Base-by-base conservation (phyloP, 257 asterid genomes). In the Euphrasia confusa region DNA sequence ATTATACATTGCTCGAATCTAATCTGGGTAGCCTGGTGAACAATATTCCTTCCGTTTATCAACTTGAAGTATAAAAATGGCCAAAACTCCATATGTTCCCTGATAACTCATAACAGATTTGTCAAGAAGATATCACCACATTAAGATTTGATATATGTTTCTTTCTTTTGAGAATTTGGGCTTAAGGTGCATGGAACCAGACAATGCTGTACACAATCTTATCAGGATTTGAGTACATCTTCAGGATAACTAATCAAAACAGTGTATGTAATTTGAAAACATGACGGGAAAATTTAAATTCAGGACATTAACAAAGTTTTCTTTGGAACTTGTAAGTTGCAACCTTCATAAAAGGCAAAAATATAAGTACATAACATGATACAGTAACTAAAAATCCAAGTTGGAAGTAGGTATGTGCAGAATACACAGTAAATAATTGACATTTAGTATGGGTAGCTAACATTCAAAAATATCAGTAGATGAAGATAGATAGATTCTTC, bases 131-230 rank as follows among this genome's bases (percentile, higher is more conserved):
- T 21, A 21, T 21, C 24, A 21, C 24, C 24, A 21, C 24, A 21
- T 21, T 21, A 21, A 21, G 24, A 21, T 21, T 21, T 21, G 24
- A 21, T 37, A 8, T 21, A 26, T 58, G 26, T 58, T 49, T 58
- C 52, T 50, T 64, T 49, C 61, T 57, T 10, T 28, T 10, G 13
- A 21, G 64, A 5, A 24, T 17, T 33, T 37, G 0, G 48, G 58
- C 33, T 50, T 40, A 37, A 14, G 71, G 58, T 58, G 58, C 58
- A 65, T 28, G 44, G 27, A 63, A 60, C 65, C 70, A 49, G 49
- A 27, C 30, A 68, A 21, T 21, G 24, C 24, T 21, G 24, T 21
- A 21, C 24, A 21, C 24, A 21, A 21, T 21, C 3, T 14, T 47
- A 30, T 44, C 24, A 10, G 57, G 71, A 56, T 3, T 28, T 42